Conservation (phyloP, 2,329 filamentous ascomycete genomes). For the Cytospora mali region DNA sequence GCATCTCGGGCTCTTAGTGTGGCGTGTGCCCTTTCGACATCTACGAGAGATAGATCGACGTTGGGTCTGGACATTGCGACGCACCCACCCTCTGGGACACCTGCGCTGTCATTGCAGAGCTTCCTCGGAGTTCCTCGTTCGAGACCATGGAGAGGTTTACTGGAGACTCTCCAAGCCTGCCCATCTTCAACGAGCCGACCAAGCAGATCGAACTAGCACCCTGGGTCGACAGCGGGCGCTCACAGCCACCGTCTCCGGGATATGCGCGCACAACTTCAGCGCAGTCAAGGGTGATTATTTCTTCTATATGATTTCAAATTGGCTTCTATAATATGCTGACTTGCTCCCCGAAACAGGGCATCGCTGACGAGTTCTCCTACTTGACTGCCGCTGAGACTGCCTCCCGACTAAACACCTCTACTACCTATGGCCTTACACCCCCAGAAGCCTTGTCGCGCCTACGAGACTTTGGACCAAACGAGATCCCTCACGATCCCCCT, state of each 20-base stretch:
- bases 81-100: not conserved
- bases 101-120: not conserved
- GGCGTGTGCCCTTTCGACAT: slow-evolving; percentile 12
- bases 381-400: slow-evolving; percentile 81
- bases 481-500: slow-evolving; percentile 89
- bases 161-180: slow-evolving; percentile 25
- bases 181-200: slow-evolving; percentile 26
- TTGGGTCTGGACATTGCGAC: not conserved
- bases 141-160: slow-evolving; percentile 28
- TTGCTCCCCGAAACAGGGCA: slow-evolving; percentile 41
- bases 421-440: slow-evolving; percentile 77
- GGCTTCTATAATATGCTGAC: slow-evolving; percentile 8
- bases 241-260: slow-evolving; percentile 39
- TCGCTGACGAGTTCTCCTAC: slow-evolving; percentile 64
- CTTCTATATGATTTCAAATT: not conserved
- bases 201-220: slow-evolving; percentile 25
- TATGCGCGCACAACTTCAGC: slow-evolving; percentile 56
- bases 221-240: slow-evolving; percentile 37
- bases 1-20: slow-evolving; percentile 18
- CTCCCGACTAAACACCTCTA: slow-evolving; percentile 76
- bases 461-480: slow-evolving; percentile 83
- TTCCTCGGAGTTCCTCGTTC: not conserved
- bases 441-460: slow-evolving; percentile 80
- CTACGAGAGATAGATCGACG: slow-evolving; percentile 1
- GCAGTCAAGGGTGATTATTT: slow-evolving; percentile 54